Evolutionary conservation across 257 asterid genomes (phyloP).

Genomic region (Phtheirospermum japonicum): DNA sequence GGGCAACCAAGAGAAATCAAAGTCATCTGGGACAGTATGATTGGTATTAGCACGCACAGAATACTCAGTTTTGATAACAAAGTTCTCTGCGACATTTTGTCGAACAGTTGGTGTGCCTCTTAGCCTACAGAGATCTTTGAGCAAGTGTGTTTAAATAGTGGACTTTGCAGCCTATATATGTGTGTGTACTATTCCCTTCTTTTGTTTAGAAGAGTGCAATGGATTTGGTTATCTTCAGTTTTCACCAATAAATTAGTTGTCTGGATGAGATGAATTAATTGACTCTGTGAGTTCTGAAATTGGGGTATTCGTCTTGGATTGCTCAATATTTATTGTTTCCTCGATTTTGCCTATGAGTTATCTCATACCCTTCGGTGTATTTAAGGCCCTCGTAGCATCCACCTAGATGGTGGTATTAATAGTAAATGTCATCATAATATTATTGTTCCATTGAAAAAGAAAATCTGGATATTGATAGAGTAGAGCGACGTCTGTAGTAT

Average conservation of each 20-base stretch:
- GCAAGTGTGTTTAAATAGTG: not conserved
- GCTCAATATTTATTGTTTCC: constrained; percentile 47
- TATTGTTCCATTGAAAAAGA: no score
- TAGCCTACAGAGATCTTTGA: not conserved
- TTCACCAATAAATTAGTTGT: constrained; percentile 3
- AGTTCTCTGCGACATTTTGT: constrained; percentile 20
- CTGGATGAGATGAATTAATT: constrained; percentile 27
- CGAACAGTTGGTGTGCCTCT: not conserved
- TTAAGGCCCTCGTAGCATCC: no score
- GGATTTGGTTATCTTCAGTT: not conserved
- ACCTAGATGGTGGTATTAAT: no score
- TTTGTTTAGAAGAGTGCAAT: not conserved
- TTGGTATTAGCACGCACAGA: constrained; percentile 22
- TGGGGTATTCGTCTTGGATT: constrained; percentile 47
- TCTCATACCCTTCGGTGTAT: no score
- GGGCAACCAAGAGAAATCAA: constrained; percentile 45
- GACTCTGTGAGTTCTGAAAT: constrained; percentile 23
- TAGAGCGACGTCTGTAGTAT: no score
- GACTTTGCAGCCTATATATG: not conserved
- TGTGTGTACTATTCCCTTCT: not conserved
- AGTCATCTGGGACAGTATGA: constrained; percentile 23
- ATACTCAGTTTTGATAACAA: constrained; percentile 8
- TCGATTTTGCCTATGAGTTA: constrained; percentile 24
- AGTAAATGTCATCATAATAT: no score
- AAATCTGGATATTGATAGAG: no score